Base-by-base conservation (phyloP, 305 asterid species). In the Coffea humblotiana region DNA sequence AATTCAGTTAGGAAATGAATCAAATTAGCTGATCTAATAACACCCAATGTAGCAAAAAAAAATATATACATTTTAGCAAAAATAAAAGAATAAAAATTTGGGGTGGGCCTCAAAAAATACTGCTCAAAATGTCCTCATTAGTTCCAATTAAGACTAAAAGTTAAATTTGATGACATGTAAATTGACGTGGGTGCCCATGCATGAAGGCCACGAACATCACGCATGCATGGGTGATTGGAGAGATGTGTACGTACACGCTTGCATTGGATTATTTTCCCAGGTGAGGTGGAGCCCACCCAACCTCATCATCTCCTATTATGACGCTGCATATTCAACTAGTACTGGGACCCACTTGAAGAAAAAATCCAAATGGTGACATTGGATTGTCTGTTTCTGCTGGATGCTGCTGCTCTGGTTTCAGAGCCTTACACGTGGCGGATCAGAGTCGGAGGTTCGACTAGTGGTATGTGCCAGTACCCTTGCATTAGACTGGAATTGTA, bases 21-120 rank as follows among this genome's bases (percentile, higher is more conserved):
- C 86, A 82, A 83, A 79, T 61, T 83, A 84, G 84, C 81, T 83
- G 84, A 86, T 64, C n/a, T 18, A 70, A 37, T 4, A 25, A 14
- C 21, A 8, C 54, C 32, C 23, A 2, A 61, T 16, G n/a, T 18
- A 21, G 32, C 27, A 21, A 18, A n/a, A 37, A 37, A 37, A 5
- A 40, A 5, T 2, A 40, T 2, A 8, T 0, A 1, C 8, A 1
- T 7, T 61, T 61, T n/a, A 0, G 12, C 12, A 6, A 61, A 61
- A 61, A n/a, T 21, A 61, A 61, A 61, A 23, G 1, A 8, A 0
- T 3, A 7, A 23, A 23, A 23, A 23, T 23, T 6, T 61, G 27
- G 27, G 12, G 48, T 15, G 65, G 77, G 15, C 43, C 63, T 64
- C 52, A 69, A 2, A 69, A 16, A 37, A 18, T 69, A 4, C 29